These are phyloP conservation scores for Babesia caballi DNA, from an alignment of 169 alveolate genomes.

Conservation along the genomic window DNA sequence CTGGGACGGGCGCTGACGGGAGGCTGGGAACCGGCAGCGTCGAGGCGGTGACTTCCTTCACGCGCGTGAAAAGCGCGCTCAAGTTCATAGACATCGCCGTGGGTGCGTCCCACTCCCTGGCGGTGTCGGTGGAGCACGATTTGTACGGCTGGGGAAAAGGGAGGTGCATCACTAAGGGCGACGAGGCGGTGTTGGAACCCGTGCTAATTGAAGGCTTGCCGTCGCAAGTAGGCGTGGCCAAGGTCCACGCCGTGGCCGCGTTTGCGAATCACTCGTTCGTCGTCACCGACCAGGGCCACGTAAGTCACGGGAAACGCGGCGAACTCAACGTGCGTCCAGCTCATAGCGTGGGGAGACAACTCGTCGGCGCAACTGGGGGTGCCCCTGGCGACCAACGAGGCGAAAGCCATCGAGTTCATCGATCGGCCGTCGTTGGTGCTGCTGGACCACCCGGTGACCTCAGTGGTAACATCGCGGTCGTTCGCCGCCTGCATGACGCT, in stretches of 20 bases:
- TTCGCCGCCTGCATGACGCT: slow-evolving; percentile 46
- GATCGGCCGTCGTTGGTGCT: slow-evolving; percentile 40
- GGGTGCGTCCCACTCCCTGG: slow-evolving; percentile 68
- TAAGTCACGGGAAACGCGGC: not conserved
- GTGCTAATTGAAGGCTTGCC: slow-evolving; percentile 49
- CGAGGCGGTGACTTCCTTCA: slow-evolving; percentile 33
- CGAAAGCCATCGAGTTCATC: slow-evolving; percentile 43
- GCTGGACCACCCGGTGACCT: slow-evolving; percentile 11
- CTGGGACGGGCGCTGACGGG: slow-evolving; percentile 84
- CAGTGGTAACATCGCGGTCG: slow-evolving; percentile 40
- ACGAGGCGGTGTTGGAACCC: slow-evolving; percentile 38
- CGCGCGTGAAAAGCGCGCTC: slow-evolving; percentile 55
- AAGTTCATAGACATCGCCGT: slow-evolving; percentile 72
- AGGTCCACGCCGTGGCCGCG: slow-evolving; percentile 29
- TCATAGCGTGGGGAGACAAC: slow-evolving; percentile 75
- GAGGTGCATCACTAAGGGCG: slow-evolving; percentile 50
- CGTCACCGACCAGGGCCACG: slow-evolving; percentile 33
- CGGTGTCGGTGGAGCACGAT: slow-evolving; percentile 66
- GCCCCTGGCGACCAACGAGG: slow-evolving; percentile 10
- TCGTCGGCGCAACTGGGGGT: slow-evolving; percentile 63
- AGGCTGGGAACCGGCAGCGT: slow-evolving; percentile 67
- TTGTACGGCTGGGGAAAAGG: slow-evolving; percentile 76
- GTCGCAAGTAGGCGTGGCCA: slow-evolving; percentile 32
- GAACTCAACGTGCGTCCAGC: not conserved
- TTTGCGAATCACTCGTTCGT: slow-evolving; percentile 44